These are phyloP conservation scores for Coffea humblotiana DNA, from an alignment of 305 asterid genomes.

Conservation along the genomic window DNA sequence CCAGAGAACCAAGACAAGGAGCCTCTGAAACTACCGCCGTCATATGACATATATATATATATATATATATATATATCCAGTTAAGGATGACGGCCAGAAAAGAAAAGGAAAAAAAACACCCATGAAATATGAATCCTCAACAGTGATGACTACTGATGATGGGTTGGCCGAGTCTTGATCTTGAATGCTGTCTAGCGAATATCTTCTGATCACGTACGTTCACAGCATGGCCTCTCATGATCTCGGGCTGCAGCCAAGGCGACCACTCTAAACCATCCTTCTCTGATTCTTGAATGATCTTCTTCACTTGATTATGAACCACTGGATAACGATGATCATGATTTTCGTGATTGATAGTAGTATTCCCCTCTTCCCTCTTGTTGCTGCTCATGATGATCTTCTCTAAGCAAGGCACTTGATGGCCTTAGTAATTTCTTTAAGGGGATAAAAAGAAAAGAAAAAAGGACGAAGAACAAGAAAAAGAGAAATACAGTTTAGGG, in stretches of 20 bases:
- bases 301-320: slow-evolving; percentile 26
- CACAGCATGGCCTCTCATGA: background rate
- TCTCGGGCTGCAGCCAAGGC: slow-evolving; percentile 1
- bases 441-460: no score
- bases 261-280: slow-evolving; percentile 13
- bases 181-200: slow-evolving; percentile 11
- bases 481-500: no score
- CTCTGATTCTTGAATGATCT: slow-evolving; percentile 19
- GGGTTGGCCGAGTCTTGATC: slow-evolving; percentile 16
- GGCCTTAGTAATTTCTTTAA: no score
- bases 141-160: background rate
- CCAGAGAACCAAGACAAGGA: background rate
- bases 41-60: no score
- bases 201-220: background rate
- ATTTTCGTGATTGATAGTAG: background rate
- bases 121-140: background rate
- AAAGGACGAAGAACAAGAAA: no score
- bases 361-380: background rate
- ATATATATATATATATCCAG: no score
- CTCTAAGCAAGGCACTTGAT: background rate
- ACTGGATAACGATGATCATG: background rate
- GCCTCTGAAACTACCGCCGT: no score
- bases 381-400: background rate
- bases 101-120: background rate
- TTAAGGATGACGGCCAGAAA: no score